Evolutionary conservation across 2,329 filamentous ascomycete genomes (phyloP).

Genomic region (Clonostachys chloroleuca): DNA sequence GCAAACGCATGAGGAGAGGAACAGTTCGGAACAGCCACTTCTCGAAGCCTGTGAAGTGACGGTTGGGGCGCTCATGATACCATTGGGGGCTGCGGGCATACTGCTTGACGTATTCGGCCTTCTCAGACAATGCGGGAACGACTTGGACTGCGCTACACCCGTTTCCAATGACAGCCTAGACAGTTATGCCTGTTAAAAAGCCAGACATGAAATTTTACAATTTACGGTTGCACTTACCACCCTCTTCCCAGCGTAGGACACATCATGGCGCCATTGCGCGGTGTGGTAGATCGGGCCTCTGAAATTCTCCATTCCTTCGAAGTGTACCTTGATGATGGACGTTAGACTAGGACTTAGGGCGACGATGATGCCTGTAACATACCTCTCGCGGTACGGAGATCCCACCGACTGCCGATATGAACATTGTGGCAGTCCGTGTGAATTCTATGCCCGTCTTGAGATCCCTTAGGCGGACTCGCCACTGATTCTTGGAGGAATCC

Average conservation of each 20-base stretch:
- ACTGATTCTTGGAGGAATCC: constrained; percentile 6
- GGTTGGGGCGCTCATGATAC: constrained; percentile 13
- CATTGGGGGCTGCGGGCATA: constrained; percentile 10
- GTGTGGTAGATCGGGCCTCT: constrained; percentile 49
- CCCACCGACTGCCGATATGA: constrained; percentile 18
- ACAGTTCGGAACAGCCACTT: constrained; percentile 13
- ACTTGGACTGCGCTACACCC: constrained; percentile 52
- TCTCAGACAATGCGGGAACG: constrained; percentile 32
- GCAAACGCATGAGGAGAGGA: constrained; percentile 9
- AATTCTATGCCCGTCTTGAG: constrained; percentile 8
- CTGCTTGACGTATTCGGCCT: constrained; percentile 8
- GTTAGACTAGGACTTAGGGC: no score
- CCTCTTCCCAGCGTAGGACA: constrained; percentile 38
- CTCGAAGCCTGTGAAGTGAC: constrained; percentile 3
- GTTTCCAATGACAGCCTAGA: constrained; percentile 39
- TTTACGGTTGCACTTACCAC: constrained; percentile 22
- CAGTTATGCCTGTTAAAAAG: background rate
- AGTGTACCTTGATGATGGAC: constrained; percentile 16
- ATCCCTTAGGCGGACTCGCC: constrained; percentile 11
- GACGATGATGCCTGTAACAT: no score
- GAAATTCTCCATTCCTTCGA: constrained; percentile 45
- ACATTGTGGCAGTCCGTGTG: constrained; percentile 7
- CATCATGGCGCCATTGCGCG: constrained; percentile 47
- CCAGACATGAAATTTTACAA: no score
- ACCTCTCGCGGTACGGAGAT: constrained; percentile 13